Conservation (phyloP, 2,329 filamentous ascomycete species). For the Microdochium trichocladiopsis region DNA sequence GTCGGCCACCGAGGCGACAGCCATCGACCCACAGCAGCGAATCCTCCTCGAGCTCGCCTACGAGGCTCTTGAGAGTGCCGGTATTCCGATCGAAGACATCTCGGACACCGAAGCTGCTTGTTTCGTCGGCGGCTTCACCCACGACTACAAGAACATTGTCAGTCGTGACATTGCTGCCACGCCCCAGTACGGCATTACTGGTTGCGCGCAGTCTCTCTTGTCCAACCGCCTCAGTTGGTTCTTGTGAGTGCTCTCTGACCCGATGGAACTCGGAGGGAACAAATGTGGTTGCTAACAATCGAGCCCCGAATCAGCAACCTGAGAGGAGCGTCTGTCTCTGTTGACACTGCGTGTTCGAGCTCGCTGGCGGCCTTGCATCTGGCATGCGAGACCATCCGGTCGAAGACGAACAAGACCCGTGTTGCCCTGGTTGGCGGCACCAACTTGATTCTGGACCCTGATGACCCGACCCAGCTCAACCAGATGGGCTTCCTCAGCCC, state of each 20-base stretch:
- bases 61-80: constrained; percentile 22
- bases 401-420: background rate
- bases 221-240: constrained; percentile 17
- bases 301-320: constrained; percentile 23
- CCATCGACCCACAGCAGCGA: constrained; percentile 27
- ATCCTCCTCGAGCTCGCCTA: constrained; percentile 23
- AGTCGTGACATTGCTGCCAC: constrained; percentile 10
- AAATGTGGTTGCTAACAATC: constrained; percentile 23
- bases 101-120: constrained; percentile 17
- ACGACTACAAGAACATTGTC: constrained; percentile 14
- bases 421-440: constrained; percentile 4
- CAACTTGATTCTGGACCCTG: constrained; percentile 4
- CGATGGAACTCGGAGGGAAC: background rate
- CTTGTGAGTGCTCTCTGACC: constrained; percentile 9
- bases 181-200: constrained; percentile 7
- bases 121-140: constrained; percentile 16
- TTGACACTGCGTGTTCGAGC: constrained; percentile 29
- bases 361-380: constrained; percentile 20
- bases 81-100: constrained; percentile 9
- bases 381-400: constrained; percentile 9
- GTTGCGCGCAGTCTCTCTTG: constrained; percentile 6
- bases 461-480: constrained; percentile 3
- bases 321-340: constrained; percentile 17
- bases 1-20: constrained; percentile 16
- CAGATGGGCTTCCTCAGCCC: constrained; percentile 24